phyloP scores from a whole-genome alignment of 441 rosid species.

The Metrosideros polymorpha region DNA sequence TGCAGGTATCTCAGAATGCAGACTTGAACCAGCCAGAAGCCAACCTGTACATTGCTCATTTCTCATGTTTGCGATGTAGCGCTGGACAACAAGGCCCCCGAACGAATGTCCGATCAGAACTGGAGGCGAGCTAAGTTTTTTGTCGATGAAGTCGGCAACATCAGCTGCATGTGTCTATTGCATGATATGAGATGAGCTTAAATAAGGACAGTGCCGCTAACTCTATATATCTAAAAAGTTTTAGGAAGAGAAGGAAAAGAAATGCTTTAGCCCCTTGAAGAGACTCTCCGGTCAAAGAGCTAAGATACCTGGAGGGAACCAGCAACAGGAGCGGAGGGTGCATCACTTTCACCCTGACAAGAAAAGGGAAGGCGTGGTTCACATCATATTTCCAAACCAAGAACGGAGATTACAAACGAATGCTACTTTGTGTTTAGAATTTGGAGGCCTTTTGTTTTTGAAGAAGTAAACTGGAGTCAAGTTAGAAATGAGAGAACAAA shows the following conservation, averaged over 20 bases:
- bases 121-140: constrained; percentile 43
- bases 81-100: constrained; percentile 80
- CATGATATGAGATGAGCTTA: constrained; percentile 14
- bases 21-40: neutral
- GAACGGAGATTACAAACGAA: neutral
- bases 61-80: constrained; percentile 49
- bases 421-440: neutral
- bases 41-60: constrained; percentile 30
- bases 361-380: constrained; percentile 1
- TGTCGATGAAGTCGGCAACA: constrained; percentile 60
- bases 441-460: neutral
- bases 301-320: constrained; percentile 66
- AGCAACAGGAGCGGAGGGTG: constrained; percentile 46
- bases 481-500: neutral
- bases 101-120: constrained; percentile 84
- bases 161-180: constrained; percentile 89
- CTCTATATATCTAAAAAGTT: neutral
- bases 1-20: neutral
- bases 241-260: no score
- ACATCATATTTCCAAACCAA: neutral
- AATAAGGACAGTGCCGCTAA: neutral
- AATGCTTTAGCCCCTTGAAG: neutral
- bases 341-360: constrained; percentile 84
- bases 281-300: neutral
- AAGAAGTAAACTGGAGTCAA: neutral